Conservation (phyloP, 208 protist genomes). For the Trypanosoma platydactyli region DNA sequence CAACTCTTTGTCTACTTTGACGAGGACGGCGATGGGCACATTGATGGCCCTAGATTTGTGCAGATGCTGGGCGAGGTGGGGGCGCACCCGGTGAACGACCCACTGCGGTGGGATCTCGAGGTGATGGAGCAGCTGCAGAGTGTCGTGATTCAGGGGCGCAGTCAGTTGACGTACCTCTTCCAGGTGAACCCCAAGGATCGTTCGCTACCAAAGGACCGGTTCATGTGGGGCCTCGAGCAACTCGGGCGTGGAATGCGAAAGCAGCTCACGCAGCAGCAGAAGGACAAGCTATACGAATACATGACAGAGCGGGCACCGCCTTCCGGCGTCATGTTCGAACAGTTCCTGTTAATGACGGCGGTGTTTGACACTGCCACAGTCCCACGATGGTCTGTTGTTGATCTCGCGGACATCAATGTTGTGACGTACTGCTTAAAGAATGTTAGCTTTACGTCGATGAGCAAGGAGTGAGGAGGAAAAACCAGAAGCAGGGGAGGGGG, state of each 20-base stretch:
- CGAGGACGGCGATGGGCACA: constrained; percentile 47
- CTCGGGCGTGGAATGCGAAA: constrained; percentile 77
- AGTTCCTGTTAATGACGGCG: constrained; percentile 67
- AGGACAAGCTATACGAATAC: constrained; percentile 76
- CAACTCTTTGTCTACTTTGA: constrained; percentile 84
- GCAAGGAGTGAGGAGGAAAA: constrained; percentile 25
- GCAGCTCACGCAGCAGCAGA: constrained; percentile 73
- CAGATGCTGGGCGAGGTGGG: constrained; percentile 44
- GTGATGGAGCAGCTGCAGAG: constrained; percentile 87
- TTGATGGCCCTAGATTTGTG: constrained; percentile 74
- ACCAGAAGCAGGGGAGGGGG: too few species aligned
- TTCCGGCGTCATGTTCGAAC: constrained; percentile 52
- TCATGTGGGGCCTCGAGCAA: constrained; percentile 68
- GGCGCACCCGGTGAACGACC: constrained; percentile 36
- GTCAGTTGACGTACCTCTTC: constrained; percentile 68
- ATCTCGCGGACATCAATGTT: constrained; percentile 49
- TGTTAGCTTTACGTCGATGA: constrained; percentile 51
- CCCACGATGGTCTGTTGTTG: constrained; percentile 21
- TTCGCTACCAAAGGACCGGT: constrained; percentile 54
- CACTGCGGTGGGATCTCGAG: constrained; percentile 80
- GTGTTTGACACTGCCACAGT: constrained; percentile 62
- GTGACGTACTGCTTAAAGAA: constrained; percentile 54
- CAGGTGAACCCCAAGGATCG: constrained; percentile 60
- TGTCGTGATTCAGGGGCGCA: constrained; percentile 83
- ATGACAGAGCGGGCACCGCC: constrained; percentile 44